Evolutionary conservation across 345 rosid species (phyloP), one percentile per base, ranked within the genome.

Genomic region (Arabis hirsuta): DNA sequence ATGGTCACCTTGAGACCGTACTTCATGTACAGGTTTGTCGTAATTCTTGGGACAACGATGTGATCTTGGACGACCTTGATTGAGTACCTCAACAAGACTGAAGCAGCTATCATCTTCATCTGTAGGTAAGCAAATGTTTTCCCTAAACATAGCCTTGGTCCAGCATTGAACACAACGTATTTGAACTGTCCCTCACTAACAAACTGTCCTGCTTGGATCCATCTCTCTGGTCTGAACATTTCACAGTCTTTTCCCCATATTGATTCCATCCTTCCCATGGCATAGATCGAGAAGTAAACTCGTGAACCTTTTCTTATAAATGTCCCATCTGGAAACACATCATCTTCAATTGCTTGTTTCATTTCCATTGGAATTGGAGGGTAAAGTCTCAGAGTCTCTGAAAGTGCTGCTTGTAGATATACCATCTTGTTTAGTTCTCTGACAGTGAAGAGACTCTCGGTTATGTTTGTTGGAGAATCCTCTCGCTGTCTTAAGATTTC

Each of bases 341-440:
- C 92, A 19, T 87, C 89, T 2, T 72, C 70, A 4, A 26, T 32
- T 0, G 87, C 80, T 65, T 80, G 80, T 59, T 87, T 89, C 24
- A 89, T 84, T 48, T 89, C 96, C 52, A 81, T 82, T 39, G 82
- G 87, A 1, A 89, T 87, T 0, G 96, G 90, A 5, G 96, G 92
- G 47, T 78, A 86, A 14, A 88, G 66, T 52, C 91, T 81, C 79
- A 88, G 47, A 11, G 81, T 66, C 52, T 88, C 95, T 11, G 81
- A 76, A 0, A 88, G 57, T 32, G 85, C 76, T 8, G 95, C 91
- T n/a, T 88, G 82, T 38, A 86, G 74, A 36, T 77, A 83, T 9
- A 76, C 79, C 86, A 86, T 78, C 20, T 79, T 62, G 38, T 73
- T 70, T 31, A 85, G 63, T 60, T 86, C 79, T 43, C 59, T 74